Conservation (phyloP, 2,329 filamentous ascomycete genomes). For the Zarea fungicola region DNA sequence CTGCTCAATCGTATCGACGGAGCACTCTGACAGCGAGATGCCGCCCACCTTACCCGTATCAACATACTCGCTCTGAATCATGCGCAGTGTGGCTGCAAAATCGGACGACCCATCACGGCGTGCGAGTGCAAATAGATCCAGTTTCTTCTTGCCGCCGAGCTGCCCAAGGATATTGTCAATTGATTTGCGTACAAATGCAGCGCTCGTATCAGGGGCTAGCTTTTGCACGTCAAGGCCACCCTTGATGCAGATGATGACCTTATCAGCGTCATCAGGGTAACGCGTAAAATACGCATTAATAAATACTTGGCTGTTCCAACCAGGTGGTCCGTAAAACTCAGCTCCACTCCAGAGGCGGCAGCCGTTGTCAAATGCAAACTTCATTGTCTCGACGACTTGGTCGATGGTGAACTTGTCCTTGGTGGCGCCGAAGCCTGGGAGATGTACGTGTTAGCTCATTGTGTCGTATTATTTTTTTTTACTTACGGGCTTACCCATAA, state of each 20-base stretch:
- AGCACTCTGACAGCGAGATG: slow-evolving; percentile 48
- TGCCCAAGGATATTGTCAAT: slow-evolving; percentile 51
- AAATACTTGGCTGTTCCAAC: slow-evolving; percentile 54
- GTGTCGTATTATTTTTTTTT: background rate
- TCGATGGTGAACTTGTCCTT: slow-evolving; percentile 30
- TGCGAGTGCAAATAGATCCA: slow-evolving; percentile 57
- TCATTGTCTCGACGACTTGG: slow-evolving; percentile 50
- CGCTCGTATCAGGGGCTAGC: slow-evolving; percentile 43
- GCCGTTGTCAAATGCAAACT: slow-evolving; percentile 42
- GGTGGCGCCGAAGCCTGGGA: slow-evolving; percentile 1
- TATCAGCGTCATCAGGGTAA: slow-evolving; percentile 58
- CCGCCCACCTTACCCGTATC: slow-evolving; percentile 47
- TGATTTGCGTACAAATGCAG: slow-evolving; percentile 49
- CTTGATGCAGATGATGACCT: slow-evolving; percentile 59
- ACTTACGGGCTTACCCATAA: slow-evolving; percentile 39
- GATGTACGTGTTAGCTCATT: slow-evolving; percentile 22
- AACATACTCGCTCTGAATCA: slow-evolving; percentile 44
- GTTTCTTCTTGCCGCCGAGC: slow-evolving; percentile 50
- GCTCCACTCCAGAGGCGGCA: slow-evolving; percentile 56
- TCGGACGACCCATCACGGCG: slow-evolving; percentile 48
- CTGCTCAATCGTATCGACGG: slow-evolving; percentile 43
- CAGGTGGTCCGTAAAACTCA: slow-evolving; percentile 58
- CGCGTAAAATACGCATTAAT: slow-evolving; percentile 57
- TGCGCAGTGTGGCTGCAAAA: slow-evolving; percentile 38
- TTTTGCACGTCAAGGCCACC: slow-evolving; percentile 39